phyloP scores from a whole-genome alignment of 257 asterid genomes.

The Leonotis leonurus region DNA sequence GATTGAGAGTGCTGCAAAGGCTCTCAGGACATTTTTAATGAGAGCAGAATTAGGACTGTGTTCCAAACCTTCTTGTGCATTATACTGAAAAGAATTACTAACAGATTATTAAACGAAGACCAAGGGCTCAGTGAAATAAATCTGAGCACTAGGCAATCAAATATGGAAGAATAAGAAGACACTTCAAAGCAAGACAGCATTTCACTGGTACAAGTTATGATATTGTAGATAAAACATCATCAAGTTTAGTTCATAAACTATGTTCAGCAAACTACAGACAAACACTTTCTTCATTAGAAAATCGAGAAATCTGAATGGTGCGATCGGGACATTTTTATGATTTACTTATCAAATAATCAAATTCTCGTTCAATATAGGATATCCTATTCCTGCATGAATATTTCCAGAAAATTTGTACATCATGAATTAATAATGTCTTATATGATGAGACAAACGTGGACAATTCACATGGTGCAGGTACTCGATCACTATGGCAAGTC shows the following conservation, averaged over 20 bases:
- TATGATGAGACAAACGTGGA: neutral
- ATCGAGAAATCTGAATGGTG: neutral
- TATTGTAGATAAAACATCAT: neutral
- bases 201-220: neutral
- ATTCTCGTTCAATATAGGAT: neutral
- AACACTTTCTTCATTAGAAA: neutral
- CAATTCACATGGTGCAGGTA: neutral
- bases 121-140: slow-evolving; percentile 6
- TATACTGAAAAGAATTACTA: slow-evolving; percentile 43
- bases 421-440: neutral
- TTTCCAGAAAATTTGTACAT: neutral
- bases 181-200: neutral
- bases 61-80: slow-evolving; percentile 90
- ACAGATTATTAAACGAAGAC: slow-evolving; percentile 8
- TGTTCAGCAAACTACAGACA: neutral
- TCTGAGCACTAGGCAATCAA: slow-evolving; percentile 10
- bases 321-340: neutral
- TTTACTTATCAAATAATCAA: neutral
- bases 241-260: neutral
- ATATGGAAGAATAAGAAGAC: slow-evolving; percentile 7
- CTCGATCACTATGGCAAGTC: neutral
- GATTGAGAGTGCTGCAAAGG: slow-evolving; percentile 60
- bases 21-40: slow-evolving; percentile 70
- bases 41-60: slow-evolving; percentile 60
- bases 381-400: neutral